Conservation (phyloP, 192 early-diverging fungal genomes). For the Ambispora gerdemannii region DNA sequence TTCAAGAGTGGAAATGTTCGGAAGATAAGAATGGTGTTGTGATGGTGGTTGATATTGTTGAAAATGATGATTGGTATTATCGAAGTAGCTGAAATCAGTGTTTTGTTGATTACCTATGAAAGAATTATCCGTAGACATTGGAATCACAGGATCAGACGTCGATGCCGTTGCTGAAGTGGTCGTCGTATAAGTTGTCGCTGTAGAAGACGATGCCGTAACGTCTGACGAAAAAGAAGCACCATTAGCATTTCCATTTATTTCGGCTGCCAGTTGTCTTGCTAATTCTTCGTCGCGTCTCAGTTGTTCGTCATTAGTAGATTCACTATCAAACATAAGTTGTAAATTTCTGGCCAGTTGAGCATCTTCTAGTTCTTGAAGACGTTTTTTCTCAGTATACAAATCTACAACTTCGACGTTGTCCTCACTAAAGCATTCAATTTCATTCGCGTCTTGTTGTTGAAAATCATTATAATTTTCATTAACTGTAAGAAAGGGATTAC, state of each 20-base stretch:
- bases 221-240: background rate
- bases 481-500: background rate
- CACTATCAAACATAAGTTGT: background rate
- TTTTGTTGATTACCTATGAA: background rate
- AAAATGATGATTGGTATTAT: background rate
- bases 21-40: too few relatives aligned
- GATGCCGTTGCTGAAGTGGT: too few relatives aligned
- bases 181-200: too few relatives aligned
- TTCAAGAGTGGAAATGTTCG: too few relatives aligned
- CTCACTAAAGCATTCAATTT: background rate
- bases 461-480: background rate
- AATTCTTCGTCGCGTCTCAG: background rate
- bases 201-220: too few relatives aligned
- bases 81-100: background rate
- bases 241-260: background rate
- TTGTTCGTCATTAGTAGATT: background rate
- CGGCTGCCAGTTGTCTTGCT: background rate
- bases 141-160: background rate
- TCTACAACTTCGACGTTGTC: background rate
- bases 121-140: background rate
- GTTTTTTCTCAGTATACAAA: background rate
- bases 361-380: background rate
- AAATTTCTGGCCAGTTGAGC: background rate
- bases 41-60: too few relatives aligned
- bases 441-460: background rate